Percentiles rank a stretch among this genome's conserved stretches.
Evolutionary conservation across 768 basidiomycete genomes (phyloP).

Genomic region (Tricholoma terreum): DNA sequence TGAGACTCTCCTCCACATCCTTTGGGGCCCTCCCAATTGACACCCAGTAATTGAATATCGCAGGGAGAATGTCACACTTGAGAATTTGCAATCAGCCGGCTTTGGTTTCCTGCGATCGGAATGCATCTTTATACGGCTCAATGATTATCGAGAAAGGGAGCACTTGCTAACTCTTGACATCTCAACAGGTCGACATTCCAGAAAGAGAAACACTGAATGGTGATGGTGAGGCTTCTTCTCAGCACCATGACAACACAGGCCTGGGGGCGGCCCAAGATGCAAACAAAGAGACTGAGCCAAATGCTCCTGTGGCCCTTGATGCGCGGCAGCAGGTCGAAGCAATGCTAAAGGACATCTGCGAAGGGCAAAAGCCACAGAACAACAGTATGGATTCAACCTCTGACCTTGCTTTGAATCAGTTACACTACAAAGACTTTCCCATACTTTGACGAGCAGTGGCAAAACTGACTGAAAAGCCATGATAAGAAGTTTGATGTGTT

Average conservation of each 20-base stretch:
- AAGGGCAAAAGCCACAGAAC: neutral
- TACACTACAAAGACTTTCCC: slow-evolving; percentile 9
- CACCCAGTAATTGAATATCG: too few species aligned
- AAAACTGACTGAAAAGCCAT: slow-evolving; percentile 19
- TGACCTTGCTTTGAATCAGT: slow-evolving; percentile 6
- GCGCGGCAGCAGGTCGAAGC: neutral
- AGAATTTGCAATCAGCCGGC: too few species aligned
- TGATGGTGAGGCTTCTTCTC: neutral
- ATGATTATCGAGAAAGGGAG: neutral
- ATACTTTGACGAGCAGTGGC: slow-evolving; percentile 13
- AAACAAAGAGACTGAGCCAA: neutral
- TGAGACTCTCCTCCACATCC: too few species aligned
- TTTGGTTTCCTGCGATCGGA: too few species aligned
- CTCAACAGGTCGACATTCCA: neutral
- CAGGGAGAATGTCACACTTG: too few species aligned
- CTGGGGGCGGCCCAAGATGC: neutral
- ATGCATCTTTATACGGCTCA: too few species aligned
- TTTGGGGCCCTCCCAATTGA: too few species aligned
- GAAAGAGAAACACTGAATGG: neutral
- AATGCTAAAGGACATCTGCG: slow-evolving; percentile 1
- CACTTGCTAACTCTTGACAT: neutral
- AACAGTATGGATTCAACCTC: slow-evolving; percentile 1
- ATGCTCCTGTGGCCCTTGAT: neutral
- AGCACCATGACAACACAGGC: neutral
- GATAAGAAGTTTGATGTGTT: slow-evolving; percentile 30